phyloP scores from a whole-genome alignment of 73 alveolate species.

The Tetrahymena thermophila region DNA sequence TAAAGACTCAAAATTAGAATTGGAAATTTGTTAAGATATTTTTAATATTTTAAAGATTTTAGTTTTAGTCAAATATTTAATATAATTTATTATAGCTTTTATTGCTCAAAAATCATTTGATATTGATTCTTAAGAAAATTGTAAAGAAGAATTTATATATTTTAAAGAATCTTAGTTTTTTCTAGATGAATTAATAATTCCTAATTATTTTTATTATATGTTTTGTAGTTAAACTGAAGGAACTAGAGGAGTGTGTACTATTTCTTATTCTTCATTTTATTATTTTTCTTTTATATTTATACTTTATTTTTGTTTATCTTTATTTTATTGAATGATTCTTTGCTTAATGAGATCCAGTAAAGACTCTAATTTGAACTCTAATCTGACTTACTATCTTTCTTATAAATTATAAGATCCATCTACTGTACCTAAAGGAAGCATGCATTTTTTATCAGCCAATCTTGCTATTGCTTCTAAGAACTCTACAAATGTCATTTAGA shows the following conservation, averaged over 20 bases:
- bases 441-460: conserved; percentile 43
- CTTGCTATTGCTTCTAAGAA: conserved; percentile 82
- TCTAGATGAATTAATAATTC: not conserved
- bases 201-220: not conserved
- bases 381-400: not conserved
- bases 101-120: not conserved
- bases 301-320: not conserved
- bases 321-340: not conserved
- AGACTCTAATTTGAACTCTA: not conserved
- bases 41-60: too few species aligned
- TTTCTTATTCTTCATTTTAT: not conserved
- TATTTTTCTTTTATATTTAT: not conserved
- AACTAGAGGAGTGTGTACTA: not conserved
- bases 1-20: too few species aligned
- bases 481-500: conserved; percentile 69
- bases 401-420: not conserved
- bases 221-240: not conserved
- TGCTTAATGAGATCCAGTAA: not conserved
- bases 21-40: too few species aligned
- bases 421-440: conserved; percentile 17
- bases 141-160: not conserved
- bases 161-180: not conserved
- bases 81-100: not conserved
- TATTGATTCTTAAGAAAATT: not conserved
- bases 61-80: not conserved